phyloP scores from a whole-genome alignment of 352 stramenopile genomes.

The Phytopythium boreale region DNA sequence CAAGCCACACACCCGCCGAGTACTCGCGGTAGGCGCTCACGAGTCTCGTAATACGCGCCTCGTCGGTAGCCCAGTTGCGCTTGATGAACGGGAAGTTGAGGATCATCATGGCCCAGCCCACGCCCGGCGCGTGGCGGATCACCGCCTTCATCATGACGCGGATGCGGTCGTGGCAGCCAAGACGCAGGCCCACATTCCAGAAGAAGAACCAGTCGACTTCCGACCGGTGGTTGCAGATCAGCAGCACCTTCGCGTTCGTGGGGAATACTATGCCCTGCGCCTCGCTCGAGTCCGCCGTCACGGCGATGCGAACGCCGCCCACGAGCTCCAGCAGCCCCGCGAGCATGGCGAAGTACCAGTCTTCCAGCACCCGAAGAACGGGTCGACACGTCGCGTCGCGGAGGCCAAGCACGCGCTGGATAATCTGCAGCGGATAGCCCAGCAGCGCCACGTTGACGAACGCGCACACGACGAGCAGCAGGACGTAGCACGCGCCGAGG shows the following conservation, averaged over 20 bases:
- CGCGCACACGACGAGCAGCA: constrained; percentile 41
- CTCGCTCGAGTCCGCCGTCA: constrained; percentile 47
- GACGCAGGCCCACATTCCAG: constrained; percentile 66
- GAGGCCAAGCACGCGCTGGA: constrained; percentile 28
- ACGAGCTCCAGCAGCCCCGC: constrained; percentile 54
- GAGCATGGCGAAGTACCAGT: constrained; percentile 58
- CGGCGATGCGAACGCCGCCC: constrained; percentile 51
- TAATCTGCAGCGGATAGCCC: constrained; percentile 49
- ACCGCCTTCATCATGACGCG: constrained; percentile 79
- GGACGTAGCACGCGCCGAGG: constrained; percentile 39
- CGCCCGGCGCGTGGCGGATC: constrained; percentile 53
- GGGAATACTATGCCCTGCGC: constrained; percentile 29
- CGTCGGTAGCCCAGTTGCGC: constrained; percentile 67
- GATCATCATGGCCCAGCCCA: constrained; percentile 68
- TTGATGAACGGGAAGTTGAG: constrained; percentile 74
- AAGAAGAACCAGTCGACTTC: constrained; percentile 86
- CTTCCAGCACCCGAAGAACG: constrained; percentile 36
- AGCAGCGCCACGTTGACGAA: constrained; percentile 66
- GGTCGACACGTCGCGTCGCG: constrained; percentile 21
- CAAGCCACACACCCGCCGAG: constrained; percentile 47
- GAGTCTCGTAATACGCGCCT: constrained; percentile 37
- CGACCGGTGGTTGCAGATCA: constrained; percentile 77
- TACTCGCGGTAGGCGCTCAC: constrained; percentile 56
- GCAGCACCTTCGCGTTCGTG: constrained; percentile 40
- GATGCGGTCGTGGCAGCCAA: constrained; percentile 65